Evolutionary conservation across 2,329 filamentous ascomycete species (phyloP).

Genomic region (Colletotrichum tropicicola): DNA sequence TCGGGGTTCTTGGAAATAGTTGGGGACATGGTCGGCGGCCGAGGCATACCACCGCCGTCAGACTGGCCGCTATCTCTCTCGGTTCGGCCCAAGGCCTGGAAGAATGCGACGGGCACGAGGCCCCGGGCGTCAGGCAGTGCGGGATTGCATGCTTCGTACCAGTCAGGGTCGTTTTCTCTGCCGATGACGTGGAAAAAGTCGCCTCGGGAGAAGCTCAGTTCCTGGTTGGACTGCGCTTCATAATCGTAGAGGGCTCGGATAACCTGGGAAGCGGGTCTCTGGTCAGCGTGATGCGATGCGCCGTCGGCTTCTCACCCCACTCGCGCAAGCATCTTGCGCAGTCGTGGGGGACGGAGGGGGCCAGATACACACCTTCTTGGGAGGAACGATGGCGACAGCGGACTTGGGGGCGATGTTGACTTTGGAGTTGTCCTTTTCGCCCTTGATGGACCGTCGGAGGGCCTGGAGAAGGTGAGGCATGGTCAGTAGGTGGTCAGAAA

Average conservation of each 20-base stretch:
- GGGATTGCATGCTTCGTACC: conserved; percentile 99
- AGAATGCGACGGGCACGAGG: conserved; percentile 92
- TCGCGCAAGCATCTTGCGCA: neutral
- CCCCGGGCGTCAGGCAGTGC: conserved; percentile 86
- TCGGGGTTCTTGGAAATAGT: conserved; percentile 68
- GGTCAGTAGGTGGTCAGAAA: conserved; percentile 44
- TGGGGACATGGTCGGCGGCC: conserved; percentile 47
- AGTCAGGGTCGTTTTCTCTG: conserved; percentile 91
- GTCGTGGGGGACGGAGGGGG: neutral
- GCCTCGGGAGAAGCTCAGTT: conserved; percentile 91
- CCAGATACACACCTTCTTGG: conserved; percentile 79
- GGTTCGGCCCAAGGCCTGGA: conserved; percentile 90
- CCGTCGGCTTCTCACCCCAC: neutral
- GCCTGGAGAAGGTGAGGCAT: conserved; percentile 65
- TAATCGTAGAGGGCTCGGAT: conserved; percentile 98
- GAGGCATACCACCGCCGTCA: conserved; percentile 58
- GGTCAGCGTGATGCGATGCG: conserved; percentile 32
- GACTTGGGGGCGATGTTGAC: conserved; percentile 85
- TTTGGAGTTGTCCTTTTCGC: conserved; percentile 82
- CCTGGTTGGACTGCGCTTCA: conserved; percentile 76
- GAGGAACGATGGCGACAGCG: conserved; percentile 86
- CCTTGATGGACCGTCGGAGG: conserved; percentile 89
- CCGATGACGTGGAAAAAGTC: conserved; percentile 99
- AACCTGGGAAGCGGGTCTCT: conserved; percentile 65
- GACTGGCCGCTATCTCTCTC: conserved; percentile 87